These are phyloP conservation scores for Alternaria solani DNA, from an alignment of 2,329 filamentous ascomycete genomes.

Conservation along the genomic window DNA sequence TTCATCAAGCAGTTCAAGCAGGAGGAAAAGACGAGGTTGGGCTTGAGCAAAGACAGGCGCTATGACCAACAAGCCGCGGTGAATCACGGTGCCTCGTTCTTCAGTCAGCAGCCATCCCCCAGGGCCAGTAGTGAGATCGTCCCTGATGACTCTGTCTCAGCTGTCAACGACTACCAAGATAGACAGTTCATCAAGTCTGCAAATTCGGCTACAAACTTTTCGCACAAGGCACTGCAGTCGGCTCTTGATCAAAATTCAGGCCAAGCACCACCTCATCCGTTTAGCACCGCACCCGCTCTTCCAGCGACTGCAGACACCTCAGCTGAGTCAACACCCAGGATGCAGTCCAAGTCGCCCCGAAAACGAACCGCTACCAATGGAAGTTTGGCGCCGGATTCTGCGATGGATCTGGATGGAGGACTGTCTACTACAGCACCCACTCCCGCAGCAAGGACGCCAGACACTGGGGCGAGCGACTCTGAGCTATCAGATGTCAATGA, in stretches of 20 bases:
- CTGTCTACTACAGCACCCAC: slow-evolving; percentile 39
- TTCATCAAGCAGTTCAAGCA: slow-evolving; percentile 54
- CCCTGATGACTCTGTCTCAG: slow-evolving; percentile 36
- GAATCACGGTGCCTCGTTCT: slow-evolving; percentile 38
- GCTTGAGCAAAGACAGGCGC: slow-evolving; percentile 25
- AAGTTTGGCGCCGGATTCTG: slow-evolving; percentile 20
- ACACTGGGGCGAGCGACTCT: slow-evolving; percentile 44
- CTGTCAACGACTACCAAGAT: slow-evolving; percentile 30
- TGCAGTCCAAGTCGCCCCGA: slow-evolving; percentile 43
- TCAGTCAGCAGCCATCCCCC: slow-evolving; percentile 32
- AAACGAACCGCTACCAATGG: slow-evolving; percentile 40
- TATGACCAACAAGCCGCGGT: slow-evolving; percentile 36
- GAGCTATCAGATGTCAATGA: slow-evolving; percentile 51
- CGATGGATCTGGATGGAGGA: slow-evolving; percentile 34
- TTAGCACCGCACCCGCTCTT: slow-evolving; percentile 41
- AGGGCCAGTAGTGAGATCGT: slow-evolving; percentile 36
- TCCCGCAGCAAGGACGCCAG: slow-evolving; percentile 38
- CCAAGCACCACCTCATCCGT: slow-evolving; percentile 33
- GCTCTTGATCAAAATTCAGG: slow-evolving; percentile 20
- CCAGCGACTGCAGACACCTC: slow-evolving; percentile 30
- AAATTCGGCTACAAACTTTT: slow-evolving; percentile 25
- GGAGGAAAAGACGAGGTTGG: slow-evolving; percentile 32
- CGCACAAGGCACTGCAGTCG: slow-evolving; percentile 28
- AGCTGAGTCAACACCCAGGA: slow-evolving; percentile 36
- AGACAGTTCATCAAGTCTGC: slow-evolving; percentile 14